These are phyloP conservation scores for Neospora caninum DNA, from an alignment of 169 alveolate species.

Conservation along the genomic window DNA sequence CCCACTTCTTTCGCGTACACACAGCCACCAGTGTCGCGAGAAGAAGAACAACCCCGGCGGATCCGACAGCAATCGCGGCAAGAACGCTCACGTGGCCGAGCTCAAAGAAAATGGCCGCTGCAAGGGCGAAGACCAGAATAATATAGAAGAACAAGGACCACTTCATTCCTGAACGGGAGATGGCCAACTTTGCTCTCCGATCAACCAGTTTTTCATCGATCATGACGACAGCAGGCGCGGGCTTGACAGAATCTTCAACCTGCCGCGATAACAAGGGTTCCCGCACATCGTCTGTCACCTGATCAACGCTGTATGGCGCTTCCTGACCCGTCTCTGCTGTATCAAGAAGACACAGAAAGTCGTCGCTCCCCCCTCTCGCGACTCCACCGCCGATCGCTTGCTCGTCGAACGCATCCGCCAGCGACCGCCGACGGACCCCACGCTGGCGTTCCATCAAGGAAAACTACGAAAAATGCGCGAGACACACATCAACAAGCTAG, in stretches of 20 bases:
- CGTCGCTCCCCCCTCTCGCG: background rate
- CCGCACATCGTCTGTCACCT: background rate
- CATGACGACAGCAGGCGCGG: background rate
- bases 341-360: background rate
- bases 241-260: background rate
- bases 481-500: too few relatives aligned
- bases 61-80: background rate
- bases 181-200: background rate
- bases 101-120: background rate
- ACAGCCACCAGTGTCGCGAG: background rate
- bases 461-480: too few relatives aligned
- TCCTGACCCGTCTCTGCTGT: too few relatives aligned
- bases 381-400: background rate
- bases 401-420: background rate
- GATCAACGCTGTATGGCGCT: too few relatives aligned
- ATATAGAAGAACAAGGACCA: background rate
- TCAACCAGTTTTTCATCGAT: background rate
- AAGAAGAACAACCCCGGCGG: background rate
- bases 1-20: background rate
- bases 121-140: background rate
- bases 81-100: background rate
- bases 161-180: background rate
- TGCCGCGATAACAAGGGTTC: background rate
- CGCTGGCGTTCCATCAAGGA: too few relatives aligned
- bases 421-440: too few relatives aligned